phyloP scores from a whole-genome alignment of 805 yeast species.

The Suhomyces faveliae region DNA sequence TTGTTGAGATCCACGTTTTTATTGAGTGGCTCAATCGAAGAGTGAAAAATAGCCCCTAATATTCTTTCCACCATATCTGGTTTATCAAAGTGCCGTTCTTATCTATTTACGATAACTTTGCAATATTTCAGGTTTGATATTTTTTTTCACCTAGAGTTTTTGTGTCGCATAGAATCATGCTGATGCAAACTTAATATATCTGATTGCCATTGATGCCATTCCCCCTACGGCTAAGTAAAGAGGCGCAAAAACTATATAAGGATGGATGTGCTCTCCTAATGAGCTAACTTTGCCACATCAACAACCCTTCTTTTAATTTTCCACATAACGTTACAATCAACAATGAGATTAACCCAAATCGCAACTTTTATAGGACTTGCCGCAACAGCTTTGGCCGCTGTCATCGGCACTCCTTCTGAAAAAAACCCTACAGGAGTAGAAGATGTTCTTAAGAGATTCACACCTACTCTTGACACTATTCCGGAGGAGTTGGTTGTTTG shows the following conservation, averaged over 20 bases:
- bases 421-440: not conserved
- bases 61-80: slow-evolving; percentile 43
- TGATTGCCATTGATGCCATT: not conserved
- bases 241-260: not conserved
- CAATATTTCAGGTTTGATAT: not conserved
- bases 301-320: not conserved
- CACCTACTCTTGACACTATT: not conserved
- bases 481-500: not conserved
- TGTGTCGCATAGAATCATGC: not conserved
- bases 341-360: not conserved
- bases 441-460: not conserved
- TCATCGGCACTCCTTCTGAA: not conserved
- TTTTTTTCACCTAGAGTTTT: not conserved
- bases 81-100: not conserved
- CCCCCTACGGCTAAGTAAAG: not conserved
- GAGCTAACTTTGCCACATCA: not conserved
- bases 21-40: slow-evolving; percentile 66
- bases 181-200: not conserved
- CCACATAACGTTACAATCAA: not conserved
- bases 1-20: slow-evolving; percentile 50
- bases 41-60: slow-evolving; percentile 77
- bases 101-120: not conserved
- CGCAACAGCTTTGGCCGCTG: not conserved
- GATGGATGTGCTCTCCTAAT: not conserved
- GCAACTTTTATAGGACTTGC: not conserved